A percentile compares a stretch with the other conserved stretches of the same genome.
Evolutionary conservation across 768 basidiomycete species (phyloP).

Genomic region (Dendrothele bispora): DNA sequence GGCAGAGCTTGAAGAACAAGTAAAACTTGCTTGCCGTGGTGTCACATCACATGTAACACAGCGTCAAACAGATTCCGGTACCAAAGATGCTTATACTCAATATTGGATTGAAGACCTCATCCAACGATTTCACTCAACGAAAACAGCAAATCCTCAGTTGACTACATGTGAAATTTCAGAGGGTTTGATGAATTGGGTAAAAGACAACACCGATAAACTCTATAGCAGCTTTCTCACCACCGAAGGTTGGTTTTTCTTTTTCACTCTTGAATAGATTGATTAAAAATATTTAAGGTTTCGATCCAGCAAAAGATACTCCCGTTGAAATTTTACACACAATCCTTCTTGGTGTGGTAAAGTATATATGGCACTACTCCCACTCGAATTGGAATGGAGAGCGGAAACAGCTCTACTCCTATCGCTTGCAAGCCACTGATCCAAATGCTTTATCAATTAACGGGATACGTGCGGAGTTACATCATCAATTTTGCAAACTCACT

Average conservation of each 20-base stretch:
- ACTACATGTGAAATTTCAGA: slow-evolving; percentile 1
- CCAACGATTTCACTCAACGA: background rate
- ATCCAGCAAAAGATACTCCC: slow-evolving; percentile 13
- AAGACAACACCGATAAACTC: slow-evolving; percentile 9
- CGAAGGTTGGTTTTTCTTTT: background rate
- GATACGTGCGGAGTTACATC: slow-evolving; percentile 25
- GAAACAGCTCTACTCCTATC: slow-evolving; percentile 14
- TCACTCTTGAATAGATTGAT: background rate
- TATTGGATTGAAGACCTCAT: slow-evolving; percentile 20
- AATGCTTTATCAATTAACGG: slow-evolving; percentile 21
- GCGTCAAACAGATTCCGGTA: slow-evolving; percentile 26
- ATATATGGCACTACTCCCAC: slow-evolving; percentile 25
- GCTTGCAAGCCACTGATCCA: slow-evolving; percentile 18
- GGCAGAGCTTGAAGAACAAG: slow-evolving; percentile 9
- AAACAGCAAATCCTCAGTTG: background rate
- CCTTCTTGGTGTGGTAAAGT: slow-evolving; percentile 28
- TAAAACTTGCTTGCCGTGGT: slow-evolving; percentile 11
- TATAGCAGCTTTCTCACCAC: slow-evolving; percentile 2
- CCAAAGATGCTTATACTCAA: slow-evolving; percentile 31
- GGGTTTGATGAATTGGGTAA: slow-evolving; percentile 4
- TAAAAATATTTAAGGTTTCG: slow-evolving; percentile 8
- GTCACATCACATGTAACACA: slow-evolving; percentile 12
- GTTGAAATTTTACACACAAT: slow-evolving; percentile 28
- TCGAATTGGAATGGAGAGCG: slow-evolving; percentile 12
- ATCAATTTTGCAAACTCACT: slow-evolving; percentile 26